These are phyloP conservation scores for Leucocoprinus sp. DNA, from an alignment of 768 basidiomycete genomes.

Conservation along the genomic window DNA sequence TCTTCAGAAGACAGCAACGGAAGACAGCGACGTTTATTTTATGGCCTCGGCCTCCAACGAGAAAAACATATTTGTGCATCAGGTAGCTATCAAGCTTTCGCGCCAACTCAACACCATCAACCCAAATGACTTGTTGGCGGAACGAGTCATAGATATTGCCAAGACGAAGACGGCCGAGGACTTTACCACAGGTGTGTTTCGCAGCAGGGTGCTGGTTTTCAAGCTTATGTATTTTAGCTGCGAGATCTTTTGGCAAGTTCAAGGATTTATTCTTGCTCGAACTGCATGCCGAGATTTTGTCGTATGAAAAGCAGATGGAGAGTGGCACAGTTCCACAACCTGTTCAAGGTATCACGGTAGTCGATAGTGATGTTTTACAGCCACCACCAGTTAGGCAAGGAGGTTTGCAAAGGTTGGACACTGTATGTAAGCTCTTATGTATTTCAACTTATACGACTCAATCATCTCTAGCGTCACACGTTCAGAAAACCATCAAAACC, in stretches of 20 bases:
- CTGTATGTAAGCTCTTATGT: conserved; percentile 30
- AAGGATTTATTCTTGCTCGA: conserved; percentile 69
- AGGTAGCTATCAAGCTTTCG: conserved; percentile 72
- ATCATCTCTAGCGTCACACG: conserved; percentile 52
- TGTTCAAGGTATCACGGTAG: conserved; percentile 68
- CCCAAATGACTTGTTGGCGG: conserved; percentile 77
- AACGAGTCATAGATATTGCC: conserved; percentile 73
- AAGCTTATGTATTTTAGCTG: conserved; percentile 36
- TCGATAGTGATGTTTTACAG: conserved; percentile 76
- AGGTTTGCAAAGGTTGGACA: conserved; percentile 65
- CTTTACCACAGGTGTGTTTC: conserved; percentile 56
- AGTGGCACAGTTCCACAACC: conserved; percentile 47
- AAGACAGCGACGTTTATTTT: background rate
- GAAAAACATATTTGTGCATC: conserved; percentile 47
- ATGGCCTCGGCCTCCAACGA: conserved; percentile 21
- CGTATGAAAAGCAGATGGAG: conserved; percentile 59
- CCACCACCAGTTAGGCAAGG: conserved; percentile 73
- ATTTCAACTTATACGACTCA: background rate
- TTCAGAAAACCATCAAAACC: conserved; percentile 72
- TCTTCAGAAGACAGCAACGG: background rate
- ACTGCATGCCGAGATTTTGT: conserved; percentile 70
- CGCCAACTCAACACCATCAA: conserved; percentile 72
- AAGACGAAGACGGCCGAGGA: conserved; percentile 53
- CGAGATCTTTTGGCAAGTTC: conserved; percentile 81
- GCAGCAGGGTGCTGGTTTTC: background rate